Conservation (phyloP, 2,329 filamentous ascomycete genomes). For the Arthrobotrys musiformis region DNA sequence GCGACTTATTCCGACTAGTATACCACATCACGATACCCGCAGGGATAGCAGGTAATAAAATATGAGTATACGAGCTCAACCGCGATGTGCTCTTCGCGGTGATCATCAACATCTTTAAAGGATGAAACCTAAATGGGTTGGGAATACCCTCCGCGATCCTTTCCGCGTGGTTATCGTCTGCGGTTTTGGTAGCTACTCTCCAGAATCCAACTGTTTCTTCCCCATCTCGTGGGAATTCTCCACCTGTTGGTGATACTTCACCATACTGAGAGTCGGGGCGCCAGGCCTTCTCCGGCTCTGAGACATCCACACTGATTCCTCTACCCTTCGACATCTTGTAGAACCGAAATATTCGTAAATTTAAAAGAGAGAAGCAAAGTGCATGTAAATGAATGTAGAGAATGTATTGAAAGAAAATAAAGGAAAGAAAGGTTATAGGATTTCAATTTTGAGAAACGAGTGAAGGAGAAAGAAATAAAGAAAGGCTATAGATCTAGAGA, state of each 20-base stretch:
- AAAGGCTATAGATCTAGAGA: neutral
- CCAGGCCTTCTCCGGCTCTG: slow-evolving; percentile 31
- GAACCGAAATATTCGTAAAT: neutral
- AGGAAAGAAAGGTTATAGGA: neutral
- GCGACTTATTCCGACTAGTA: slow-evolving; percentile 14
- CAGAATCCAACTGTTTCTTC: slow-evolving; percentile 31
- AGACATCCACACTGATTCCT: slow-evolving; percentile 1
- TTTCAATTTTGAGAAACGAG: neutral
- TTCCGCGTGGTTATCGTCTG: slow-evolving; percentile 19
- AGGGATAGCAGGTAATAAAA: slow-evolving; percentile 43
- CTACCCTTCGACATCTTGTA: neutral
- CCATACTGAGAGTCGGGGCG: slow-evolving; percentile 13
- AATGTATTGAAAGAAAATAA: neutral
- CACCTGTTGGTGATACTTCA: slow-evolving; percentile 26
- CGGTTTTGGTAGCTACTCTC: slow-evolving; percentile 24
- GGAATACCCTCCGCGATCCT: slow-evolving; percentile 30
- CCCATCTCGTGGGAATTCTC: neutral
- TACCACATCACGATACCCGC: slow-evolving; percentile 41
- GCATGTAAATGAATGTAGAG: neutral
- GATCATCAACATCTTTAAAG: slow-evolving; percentile 27
- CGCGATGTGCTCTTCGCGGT: slow-evolving; percentile 33
- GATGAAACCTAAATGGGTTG: slow-evolving; percentile 31
- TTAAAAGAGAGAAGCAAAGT: no score
- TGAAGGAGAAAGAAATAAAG: neutral
- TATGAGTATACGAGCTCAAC: slow-evolving; percentile 27